These are phyloP conservation scores for Lasiosphaeria ovina DNA, from an alignment of 495 filamentous ascomycete species.

Conservation along the genomic window DNA sequence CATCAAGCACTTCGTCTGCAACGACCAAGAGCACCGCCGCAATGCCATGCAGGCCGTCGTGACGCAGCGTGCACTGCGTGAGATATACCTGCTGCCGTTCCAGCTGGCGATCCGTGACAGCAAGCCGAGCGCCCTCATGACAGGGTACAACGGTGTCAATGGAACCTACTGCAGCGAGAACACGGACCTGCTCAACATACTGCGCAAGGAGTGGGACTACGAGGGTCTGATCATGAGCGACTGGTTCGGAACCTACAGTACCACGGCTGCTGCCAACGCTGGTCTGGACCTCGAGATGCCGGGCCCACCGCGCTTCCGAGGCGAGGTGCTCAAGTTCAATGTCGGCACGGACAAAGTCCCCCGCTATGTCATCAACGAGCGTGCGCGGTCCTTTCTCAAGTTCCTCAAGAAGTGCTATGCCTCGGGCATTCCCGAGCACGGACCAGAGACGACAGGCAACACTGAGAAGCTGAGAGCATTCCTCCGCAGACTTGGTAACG, in stretches of 20 bases:
- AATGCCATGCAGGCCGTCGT: constrained; percentile 66
- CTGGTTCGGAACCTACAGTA: constrained; percentile 72
- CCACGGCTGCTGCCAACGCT: constrained; percentile 63
- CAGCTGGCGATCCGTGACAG: constrained; percentile 67
- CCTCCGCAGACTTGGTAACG: constrained; percentile 63
- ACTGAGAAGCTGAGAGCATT: constrained; percentile 45
- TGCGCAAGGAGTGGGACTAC: constrained; percentile 71
- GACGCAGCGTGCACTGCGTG: constrained; percentile 67
- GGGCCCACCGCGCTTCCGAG: constrained; percentile 64
- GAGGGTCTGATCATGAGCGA: constrained; percentile 69
- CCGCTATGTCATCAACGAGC: constrained; percentile 57
- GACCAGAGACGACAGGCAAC: constrained; percentile 34
- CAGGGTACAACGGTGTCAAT: constrained; percentile 73
- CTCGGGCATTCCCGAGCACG: constrained; percentile 54
- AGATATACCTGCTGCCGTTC: constrained; percentile 75
- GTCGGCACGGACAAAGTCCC: constrained; percentile 57
- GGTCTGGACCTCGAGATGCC: constrained; percentile 78
- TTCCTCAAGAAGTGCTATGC: constrained; percentile 57
- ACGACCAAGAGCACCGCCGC: constrained; percentile 74
- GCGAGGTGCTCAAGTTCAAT: constrained; percentile 57
- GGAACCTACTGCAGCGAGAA: constrained; percentile 69
- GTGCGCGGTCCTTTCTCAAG: constrained; percentile 61
- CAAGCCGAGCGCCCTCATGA: constrained; percentile 68
- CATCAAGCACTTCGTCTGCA: constrained; percentile 80
- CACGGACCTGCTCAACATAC: constrained; percentile 58